Evolutionary conservation across 441 rosid genomes (phyloP).

Genomic region (Syzygium syzygioides): DNA sequence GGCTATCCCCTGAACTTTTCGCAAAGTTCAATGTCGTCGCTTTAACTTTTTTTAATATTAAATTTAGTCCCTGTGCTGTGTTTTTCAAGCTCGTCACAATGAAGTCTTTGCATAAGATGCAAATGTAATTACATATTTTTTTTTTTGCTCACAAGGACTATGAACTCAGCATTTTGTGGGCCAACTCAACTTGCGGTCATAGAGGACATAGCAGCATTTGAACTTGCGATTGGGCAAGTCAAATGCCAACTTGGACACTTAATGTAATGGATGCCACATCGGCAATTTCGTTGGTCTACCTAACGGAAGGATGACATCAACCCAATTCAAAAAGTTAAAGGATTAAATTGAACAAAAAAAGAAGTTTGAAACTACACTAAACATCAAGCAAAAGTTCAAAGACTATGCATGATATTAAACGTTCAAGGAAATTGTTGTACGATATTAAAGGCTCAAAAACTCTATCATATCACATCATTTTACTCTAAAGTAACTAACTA

Average conservation of each 20-base stretch:
- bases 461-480: neutral
- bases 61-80: no score
- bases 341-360: neutral
- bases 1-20: neutral
- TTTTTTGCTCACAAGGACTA: no score
- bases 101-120: no score
- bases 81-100: no score
- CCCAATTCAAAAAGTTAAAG: neutral
- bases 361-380: neutral
- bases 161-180: no score
- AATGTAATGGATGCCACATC: neutral
- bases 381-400: accelerated
- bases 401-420: neutral
- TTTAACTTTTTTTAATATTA: no score
- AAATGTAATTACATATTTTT: no score
- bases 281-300: neutral
- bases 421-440: neutral
- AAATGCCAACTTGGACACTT: neutral
- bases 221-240: neutral
- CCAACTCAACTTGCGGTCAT: no score
- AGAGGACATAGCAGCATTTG: no score
- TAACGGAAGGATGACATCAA: neutral
- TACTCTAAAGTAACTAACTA: neutral
- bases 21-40: neutral
- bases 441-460: neutral